Conservation (phyloP, 345 rosid genomes). For the Chamaenerion angustifolium region DNA sequence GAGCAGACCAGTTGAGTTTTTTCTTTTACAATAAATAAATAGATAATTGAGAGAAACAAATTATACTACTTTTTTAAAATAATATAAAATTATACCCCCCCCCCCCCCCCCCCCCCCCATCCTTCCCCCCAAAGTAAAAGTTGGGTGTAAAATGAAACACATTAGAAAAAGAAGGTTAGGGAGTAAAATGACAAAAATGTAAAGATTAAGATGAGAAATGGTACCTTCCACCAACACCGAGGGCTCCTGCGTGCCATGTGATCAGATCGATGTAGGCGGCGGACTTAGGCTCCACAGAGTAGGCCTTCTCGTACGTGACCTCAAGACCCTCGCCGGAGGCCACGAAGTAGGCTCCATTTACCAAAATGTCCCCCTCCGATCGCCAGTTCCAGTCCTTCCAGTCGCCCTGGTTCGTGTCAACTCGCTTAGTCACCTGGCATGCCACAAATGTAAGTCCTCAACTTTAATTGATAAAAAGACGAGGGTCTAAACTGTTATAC, state of each 20-base stretch:
- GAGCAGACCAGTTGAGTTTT: no score
- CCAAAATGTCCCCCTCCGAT: slow-evolving; percentile 84
- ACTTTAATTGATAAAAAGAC: no score
- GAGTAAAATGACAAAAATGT: neutral
- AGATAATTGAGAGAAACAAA: no score
- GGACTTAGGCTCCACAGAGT: slow-evolving; percentile 83
- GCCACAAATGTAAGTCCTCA: neutral
- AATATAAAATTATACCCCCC: no score
- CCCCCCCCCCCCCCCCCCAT: no score
- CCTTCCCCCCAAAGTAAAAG: no score
- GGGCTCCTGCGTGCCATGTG: slow-evolving; percentile 53
- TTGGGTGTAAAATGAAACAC: slow-evolving; percentile 10
- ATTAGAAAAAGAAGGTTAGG: neutral
- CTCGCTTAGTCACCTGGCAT: slow-evolving; percentile 74
- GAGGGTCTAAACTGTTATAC: no score
- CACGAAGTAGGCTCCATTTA: slow-evolving; percentile 82
- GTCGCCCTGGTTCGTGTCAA: slow-evolving; percentile 51
- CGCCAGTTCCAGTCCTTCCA: slow-evolving; percentile 97
- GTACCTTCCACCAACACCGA: slow-evolving; percentile 76
- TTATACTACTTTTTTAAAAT: no score
- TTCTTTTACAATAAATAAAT: no score
- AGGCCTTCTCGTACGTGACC: slow-evolving; percentile 74
- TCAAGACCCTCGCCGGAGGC: slow-evolving; percentile 69
- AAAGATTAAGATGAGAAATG: neutral
- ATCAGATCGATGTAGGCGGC: slow-evolving; percentile 50